A percentile compares a stretch with the other conserved stretches of the same genome.
These are phyloP conservation scores for Pinus tabuliformis DNA, from an alignment of 75 land plant genomes.

Conservation along the genomic window DNA sequence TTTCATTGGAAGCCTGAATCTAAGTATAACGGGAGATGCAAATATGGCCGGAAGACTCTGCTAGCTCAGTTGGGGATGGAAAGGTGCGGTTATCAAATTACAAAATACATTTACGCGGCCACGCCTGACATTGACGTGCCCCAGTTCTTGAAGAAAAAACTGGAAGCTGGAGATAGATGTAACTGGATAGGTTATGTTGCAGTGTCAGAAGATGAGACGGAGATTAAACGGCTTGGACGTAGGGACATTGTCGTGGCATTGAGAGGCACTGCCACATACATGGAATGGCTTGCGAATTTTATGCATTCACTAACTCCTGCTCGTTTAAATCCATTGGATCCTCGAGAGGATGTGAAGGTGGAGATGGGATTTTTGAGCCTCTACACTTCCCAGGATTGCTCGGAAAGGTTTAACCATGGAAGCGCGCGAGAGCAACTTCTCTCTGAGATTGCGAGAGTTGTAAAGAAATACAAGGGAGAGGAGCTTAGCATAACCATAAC, in stretches of 20 bases:
- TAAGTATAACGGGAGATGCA: slow-evolving; percentile 54
- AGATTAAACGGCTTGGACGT: slow-evolving; percentile 44
- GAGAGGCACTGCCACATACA: slow-evolving; percentile 66
- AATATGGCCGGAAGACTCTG: slow-evolving; percentile 35
- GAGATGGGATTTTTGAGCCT: slow-evolving; percentile 33
- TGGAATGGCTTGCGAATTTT: slow-evolving; percentile 52
- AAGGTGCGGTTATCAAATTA: slow-evolving; percentile 49
- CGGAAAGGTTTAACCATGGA: slow-evolving; percentile 27
- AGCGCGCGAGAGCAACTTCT: slow-evolving; percentile 55
- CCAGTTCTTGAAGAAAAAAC: too few relatives aligned
- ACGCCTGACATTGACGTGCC: too few relatives aligned
- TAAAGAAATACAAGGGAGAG: slow-evolving; percentile 36
- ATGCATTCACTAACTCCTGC: slow-evolving; percentile 54
- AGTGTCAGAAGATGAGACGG: not conserved
- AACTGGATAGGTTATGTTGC: too few relatives aligned
- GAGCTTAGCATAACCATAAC: slow-evolving; percentile 32
- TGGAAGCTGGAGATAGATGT: too few relatives aligned
- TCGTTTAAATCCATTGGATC: slow-evolving; percentile 34
- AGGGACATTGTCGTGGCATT: slow-evolving; percentile 51
- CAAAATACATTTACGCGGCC: slow-evolving; percentile 65
- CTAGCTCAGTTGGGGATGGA: slow-evolving; percentile 34
- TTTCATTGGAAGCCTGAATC: slow-evolving; percentile 62
- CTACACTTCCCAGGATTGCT: slow-evolving; percentile 50
- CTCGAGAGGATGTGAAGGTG: slow-evolving; percentile 44
- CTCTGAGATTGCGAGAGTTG: slow-evolving; percentile 29